Base-by-base conservation (phyloP, 495 filamentous ascomycete genomes). In the Penicillium cinerascens region DNA sequence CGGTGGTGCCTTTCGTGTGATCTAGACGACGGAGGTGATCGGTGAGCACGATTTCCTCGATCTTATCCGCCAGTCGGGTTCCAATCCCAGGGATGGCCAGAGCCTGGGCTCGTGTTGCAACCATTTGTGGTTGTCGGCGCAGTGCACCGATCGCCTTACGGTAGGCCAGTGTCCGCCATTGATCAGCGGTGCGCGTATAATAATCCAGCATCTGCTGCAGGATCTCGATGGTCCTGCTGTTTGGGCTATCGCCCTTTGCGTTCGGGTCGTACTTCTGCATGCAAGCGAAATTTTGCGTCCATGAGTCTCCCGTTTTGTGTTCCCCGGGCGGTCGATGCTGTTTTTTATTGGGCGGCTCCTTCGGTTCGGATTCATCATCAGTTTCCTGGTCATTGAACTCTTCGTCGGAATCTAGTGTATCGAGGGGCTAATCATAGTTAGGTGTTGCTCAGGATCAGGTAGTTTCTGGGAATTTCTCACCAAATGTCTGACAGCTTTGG, bases 31-130 rank as follows among this genome's bases (percentile, higher is more conserved):
- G 78, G 0, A 98, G 82, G 13, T 75, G 75, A 61, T 91, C 82
- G 0, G 92, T 97, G 47, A 69, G 65, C 5, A 82, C 90, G 42
- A 97, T 96, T 62, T 98, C 93, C 60, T 95, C 87, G 49, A 98
- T 96, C 60, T 97, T 97, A 37, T 78, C 75, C 0, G 93, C 93
- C 15, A 98, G 66, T 10, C 89, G 81, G 7, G 72, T 48, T 26
- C 93, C 93, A 55, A 98, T 86, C 48, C 81, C 80, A 1, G 86
- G 82, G 3, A 97, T 79, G 6, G 65, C 59, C 17, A 72, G 67
- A 0, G 93, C 93, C 68, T 95, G 80, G 25, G 83, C 74, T 42
- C 78, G 79, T 11, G 85, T 90, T 9, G 61, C 70, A 52, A 97
- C 84, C 59, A 82, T 86, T 48, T 68, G 73, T 0, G 69, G 61